Base-by-base conservation (phyloP, 1,284 basidiomycete species). In the Rhodotorula sp. region DNA sequence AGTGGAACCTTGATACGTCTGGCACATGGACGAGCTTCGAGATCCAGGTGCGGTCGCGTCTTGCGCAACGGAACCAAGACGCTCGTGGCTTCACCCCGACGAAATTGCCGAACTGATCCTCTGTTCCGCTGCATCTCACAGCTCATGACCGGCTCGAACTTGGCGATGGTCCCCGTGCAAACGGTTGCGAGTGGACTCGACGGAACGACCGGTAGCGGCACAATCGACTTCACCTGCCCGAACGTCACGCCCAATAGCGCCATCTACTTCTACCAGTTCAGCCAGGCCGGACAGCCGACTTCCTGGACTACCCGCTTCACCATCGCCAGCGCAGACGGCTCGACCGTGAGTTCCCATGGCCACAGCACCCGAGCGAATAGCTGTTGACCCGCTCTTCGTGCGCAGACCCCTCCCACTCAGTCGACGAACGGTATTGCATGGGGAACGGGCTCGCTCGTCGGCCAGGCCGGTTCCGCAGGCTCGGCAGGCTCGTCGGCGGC, bases 251-350 rank as follows among this genome's bases (percentile, higher is more conserved):
- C 87, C 44, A 84, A 89, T 79, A 83, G 89, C 4, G 79, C 86
- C 49, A 87, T 70, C 53, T 71, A 71, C 66, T 71, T 71, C 49
- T 67, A 67, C 61, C 66, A 68, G 56, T 71, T 68, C 49, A 55
- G 51, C 13, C 70, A 71, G n/a, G 47, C 55, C 19, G 72, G 66
- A 47, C 66, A 65, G 53, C 79, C 82, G 74, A 83, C 83, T 57
- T 82, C 83, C 34, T 93, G 91, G 90, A 91, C 91, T 0, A 88
- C 87, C 11, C 89, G 91, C 51, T 94, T 92, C 84, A 83, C 88
- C 56, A 91, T 93, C 77, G 86, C 89, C 1, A 84, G 84, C 49
- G 66, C 84, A 2, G 76, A 80, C 47, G 88, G 87, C 10, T 36
- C 64, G 4, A 59, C 59, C 27, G 68, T 66, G 22, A n/a, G 58